phyloP scores from a whole-genome alignment of 202 grass and related monocot genomes.

The Brachypodium distachyon region DNA sequence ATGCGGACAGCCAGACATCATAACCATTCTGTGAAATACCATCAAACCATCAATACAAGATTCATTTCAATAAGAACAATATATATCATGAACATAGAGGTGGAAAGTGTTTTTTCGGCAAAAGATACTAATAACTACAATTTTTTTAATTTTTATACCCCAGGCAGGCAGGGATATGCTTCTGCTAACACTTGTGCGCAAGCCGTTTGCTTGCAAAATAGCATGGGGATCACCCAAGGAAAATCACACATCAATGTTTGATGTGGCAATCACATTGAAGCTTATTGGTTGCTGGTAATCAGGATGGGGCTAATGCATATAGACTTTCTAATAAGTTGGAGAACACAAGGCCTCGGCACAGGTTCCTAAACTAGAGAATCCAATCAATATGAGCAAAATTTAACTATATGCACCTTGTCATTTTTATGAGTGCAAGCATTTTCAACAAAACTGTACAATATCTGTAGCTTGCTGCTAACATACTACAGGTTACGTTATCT shows the following conservation, averaged over 20 bases:
- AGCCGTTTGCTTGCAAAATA: neutral
- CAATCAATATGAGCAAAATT: neutral
- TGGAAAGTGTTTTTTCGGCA: neutral
- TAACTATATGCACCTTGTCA: neutral
- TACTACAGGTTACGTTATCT: neutral
- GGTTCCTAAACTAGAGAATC: neutral
- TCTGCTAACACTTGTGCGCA: neutral
- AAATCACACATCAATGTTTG: neutral
- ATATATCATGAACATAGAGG: neutral
- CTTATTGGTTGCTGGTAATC: neutral
- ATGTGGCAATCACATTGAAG: neutral
- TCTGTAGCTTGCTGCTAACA: neutral
- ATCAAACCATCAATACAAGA: neutral
- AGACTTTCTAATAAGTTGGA: neutral
- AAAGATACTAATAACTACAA: neutral
- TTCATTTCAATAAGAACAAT: neutral
- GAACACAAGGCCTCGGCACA: neutral
- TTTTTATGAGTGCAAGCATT: neutral
- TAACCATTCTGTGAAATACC: neutral
- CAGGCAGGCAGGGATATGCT: neutral
- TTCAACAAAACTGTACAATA: neutral
- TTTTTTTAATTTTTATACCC: neutral
- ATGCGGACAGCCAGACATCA: neutral
- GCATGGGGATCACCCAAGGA: neutral
- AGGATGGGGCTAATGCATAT: neutral